These are phyloP conservation scores for Camellia japonica DNA, from an alignment of 148 eudicot genomes.

Conservation along the genomic window DNA sequence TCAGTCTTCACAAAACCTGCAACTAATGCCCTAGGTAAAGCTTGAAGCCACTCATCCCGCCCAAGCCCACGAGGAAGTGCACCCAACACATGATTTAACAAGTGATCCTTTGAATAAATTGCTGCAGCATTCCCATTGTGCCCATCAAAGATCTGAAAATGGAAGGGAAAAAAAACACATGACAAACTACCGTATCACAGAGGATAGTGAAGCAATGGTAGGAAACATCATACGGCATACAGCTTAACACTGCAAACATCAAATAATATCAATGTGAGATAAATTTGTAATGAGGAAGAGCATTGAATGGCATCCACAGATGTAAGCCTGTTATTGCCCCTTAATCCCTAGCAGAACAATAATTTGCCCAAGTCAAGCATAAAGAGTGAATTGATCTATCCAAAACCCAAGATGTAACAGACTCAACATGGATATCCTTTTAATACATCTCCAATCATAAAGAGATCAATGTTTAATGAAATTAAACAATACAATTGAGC, in stretches of 20 bases:
- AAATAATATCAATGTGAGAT: neutral
- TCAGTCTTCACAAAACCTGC: constrained; percentile 90
- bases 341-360: neutral
- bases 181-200: neutral
- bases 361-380: neutral
- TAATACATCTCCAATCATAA: neutral
- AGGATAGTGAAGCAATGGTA: neutral
- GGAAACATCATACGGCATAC: neutral
- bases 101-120: constrained; percentile 62
- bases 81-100: constrained; percentile 58
- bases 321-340: neutral
- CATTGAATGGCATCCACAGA: too few relatives aligned
- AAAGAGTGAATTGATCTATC: neutral
- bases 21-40: constrained; percentile 78
- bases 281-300: neutral
- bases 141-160: constrained; percentile 73
- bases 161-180: neutral
- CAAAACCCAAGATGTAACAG: neutral
- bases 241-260: neutral
- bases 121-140: constrained; percentile 91
- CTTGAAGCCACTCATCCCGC: constrained; percentile 85
- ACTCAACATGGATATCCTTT: constrained; percentile 2
- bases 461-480: neutral
- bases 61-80: constrained; percentile 77
- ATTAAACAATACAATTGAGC: neutral